Evolutionary conservation across 2,329 filamentous ascomycete genomes (phyloP).

Genomic region (Colletotrichum agaves): DNA sequence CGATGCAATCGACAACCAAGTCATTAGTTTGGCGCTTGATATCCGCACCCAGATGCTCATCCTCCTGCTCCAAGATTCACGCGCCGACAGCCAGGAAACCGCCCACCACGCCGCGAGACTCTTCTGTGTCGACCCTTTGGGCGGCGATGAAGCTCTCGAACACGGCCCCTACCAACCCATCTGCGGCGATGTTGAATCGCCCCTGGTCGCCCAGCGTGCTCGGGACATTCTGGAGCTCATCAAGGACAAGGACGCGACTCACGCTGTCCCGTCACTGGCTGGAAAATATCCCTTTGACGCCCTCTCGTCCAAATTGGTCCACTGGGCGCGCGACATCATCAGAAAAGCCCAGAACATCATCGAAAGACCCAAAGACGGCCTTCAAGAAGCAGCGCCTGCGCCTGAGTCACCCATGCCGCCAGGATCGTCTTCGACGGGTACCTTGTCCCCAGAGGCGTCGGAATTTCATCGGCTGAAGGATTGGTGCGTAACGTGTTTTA

Average conservation of each 20-base stretch:
- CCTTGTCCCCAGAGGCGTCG: neutral
- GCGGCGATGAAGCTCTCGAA: constrained; percentile 15
- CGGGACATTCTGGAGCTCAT: constrained; percentile 3
- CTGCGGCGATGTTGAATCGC: neutral
- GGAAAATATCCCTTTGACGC: constrained; percentile 13
- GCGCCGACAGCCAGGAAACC: neutral
- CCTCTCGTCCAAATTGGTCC: neutral
- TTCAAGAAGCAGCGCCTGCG: neutral
- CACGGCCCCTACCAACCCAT: constrained; percentile 20
- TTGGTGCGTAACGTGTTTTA: too few species aligned
- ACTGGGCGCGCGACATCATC: constrained; percentile 22
- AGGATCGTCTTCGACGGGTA: neutral
- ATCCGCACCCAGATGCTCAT: constrained; percentile 52
- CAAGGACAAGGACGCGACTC: constrained; percentile 9
- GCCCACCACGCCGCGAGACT: neutral
- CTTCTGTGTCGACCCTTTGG: constrained; percentile 19
- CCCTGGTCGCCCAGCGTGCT: constrained; percentile 5
- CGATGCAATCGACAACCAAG: constrained; percentile 34
- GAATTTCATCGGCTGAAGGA: too few species aligned
- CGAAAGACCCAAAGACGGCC: neutral
- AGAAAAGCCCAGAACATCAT: constrained; percentile 14
- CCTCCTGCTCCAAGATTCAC: constrained; percentile 38
- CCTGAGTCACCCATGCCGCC: neutral
- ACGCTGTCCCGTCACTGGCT: constrained; percentile 21
- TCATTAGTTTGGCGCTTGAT: constrained; percentile 45